Percentiles rank a stretch among this genome's conserved stretches.
These are phyloP conservation scores for Saccharomycopsis javanensis DNA, from an alignment of 805 yeast genomes.

Conservation along the genomic window DNA sequence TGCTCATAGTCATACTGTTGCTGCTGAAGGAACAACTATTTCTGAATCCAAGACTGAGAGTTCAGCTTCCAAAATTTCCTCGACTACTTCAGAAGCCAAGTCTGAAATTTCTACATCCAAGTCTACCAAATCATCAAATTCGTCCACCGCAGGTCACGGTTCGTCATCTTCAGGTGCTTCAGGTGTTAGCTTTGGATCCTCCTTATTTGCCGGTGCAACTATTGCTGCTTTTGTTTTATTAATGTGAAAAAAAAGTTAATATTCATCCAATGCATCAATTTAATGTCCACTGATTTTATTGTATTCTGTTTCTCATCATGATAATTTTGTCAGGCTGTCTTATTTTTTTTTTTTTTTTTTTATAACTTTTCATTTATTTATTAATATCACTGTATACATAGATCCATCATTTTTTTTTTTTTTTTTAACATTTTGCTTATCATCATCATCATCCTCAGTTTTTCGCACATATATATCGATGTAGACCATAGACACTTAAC, in stretches of 20 bases:
- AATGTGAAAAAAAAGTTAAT: background rate
- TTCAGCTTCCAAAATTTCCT: background rate
- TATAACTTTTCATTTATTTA: no score
- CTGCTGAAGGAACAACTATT: background rate
- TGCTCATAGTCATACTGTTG: background rate
- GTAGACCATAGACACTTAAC: slow-evolving; percentile 1
- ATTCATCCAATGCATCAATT: background rate
- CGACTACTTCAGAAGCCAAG: background rate
- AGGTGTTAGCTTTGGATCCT: background rate
- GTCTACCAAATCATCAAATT: background rate
- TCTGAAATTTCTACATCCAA: background rate
- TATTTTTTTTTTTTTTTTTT: background rate
- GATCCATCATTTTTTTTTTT: background rate
- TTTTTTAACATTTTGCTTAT: background rate
- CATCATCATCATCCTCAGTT: background rate
- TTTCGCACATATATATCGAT: background rate
- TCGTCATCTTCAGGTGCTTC: background rate
- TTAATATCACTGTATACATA: background rate
- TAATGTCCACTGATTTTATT: background rate
- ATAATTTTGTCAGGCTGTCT: background rate
- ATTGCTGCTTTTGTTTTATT: background rate
- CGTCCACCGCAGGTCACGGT: background rate
- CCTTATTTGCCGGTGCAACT: background rate
- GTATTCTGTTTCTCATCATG: background rate
- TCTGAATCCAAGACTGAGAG: background rate